phyloP scores from a whole-genome alignment of 805 yeast genomes.

The Lipomyces sp. region DNA sequence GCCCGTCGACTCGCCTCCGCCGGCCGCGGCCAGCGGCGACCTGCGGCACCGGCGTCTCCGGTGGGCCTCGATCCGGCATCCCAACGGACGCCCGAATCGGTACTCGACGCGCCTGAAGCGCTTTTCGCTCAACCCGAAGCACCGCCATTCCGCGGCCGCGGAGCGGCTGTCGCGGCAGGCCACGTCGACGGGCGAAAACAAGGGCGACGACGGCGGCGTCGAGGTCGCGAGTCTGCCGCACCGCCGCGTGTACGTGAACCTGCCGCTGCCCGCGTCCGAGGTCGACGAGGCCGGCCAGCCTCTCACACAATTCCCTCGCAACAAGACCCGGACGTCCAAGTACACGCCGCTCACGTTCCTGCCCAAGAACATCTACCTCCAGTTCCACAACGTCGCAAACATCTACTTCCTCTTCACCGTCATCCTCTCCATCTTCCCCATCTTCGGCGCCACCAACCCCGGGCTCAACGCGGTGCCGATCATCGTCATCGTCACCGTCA shows the following conservation, averaged over 20 bases:
- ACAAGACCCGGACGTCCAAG: slow-evolving; percentile 92
- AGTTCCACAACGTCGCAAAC: slow-evolving; percentile 87
- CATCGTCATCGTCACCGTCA: slow-evolving; percentile 70
- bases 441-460: slow-evolving; percentile 71
- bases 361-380: slow-evolving; percentile 77
- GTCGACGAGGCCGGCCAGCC: slow-evolving; percentile 57
- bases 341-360: slow-evolving; percentile 86
- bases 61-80: slow-evolving; percentile 28
- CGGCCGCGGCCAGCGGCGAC: background rate
- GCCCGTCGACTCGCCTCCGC: background rate
- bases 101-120: slow-evolving; percentile 23
- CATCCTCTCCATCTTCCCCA: slow-evolving; percentile 58
- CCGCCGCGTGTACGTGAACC: slow-evolving; percentile 50
- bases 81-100: slow-evolving; percentile 18
- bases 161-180: slow-evolving; percentile 4
- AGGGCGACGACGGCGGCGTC: slow-evolving; percentile 22
- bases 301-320: slow-evolving; percentile 63
- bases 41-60: slow-evolving; percentile 24
- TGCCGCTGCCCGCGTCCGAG: slow-evolving; percentile 47
- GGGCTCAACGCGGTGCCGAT: slow-evolving; percentile 77
- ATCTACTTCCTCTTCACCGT: slow-evolving; percentile 76
- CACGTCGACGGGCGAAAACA: slow-evolving; percentile 15
- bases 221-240: slow-evolving; percentile 21
- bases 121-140: slow-evolving; percentile 15
- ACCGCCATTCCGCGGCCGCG: slow-evolving; percentile 4